Evolutionary conservation across 1,284 basidiomycete genomes (phyloP), one percentile per base, ranked within the genome.

Genomic region (Inonotus obliquus): DNA sequence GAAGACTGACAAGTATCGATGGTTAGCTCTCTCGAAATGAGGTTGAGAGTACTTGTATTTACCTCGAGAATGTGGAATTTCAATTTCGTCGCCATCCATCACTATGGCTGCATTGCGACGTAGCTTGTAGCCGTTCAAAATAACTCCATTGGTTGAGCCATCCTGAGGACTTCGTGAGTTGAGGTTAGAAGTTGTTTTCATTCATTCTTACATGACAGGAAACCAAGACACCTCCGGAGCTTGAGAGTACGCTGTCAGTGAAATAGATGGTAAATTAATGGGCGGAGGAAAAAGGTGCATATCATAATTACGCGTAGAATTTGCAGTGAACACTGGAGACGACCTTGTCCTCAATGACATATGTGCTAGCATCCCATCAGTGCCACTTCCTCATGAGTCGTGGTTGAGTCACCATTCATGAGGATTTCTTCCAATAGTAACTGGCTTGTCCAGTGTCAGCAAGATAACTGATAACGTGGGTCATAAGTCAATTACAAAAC

Each of bases 261-360:
- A 32, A 32, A 32, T 4, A 60, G 41, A 23, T 10, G 21, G 9
- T 41, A 1, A 21, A n/a, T 19, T 21, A 29, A 25, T 38, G 38
- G 54, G 41, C 39, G 19, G 23, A 27, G 53, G 14, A 11, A 10
- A 37, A 48, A 48, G 25, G 57, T 27, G 60, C 67, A 6, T 2
- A n/a, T n/a, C 41, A 44, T 14, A 73, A 76, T 66, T 65, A 87
- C 88, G 85, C 90, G 78, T 89, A 87, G 77, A 92, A 71, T 70
- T 87, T 89, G 79, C 88, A 92, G 68, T 92, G 89, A 19, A 88
- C 65, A 49, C 78, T 81, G 4, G 87, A 90, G 21, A 89, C 81
- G 32, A 82, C 77, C 7, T 73, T 69, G 60, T 89, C 77, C 17
- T 75, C 64, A 27, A 83, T 72, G 21, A 82, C 76, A 60, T 82